Evolutionary conservation across 2,329 filamentous ascomycete species (phyloP).

Genomic region (Colletotrichum zoysiae): DNA sequence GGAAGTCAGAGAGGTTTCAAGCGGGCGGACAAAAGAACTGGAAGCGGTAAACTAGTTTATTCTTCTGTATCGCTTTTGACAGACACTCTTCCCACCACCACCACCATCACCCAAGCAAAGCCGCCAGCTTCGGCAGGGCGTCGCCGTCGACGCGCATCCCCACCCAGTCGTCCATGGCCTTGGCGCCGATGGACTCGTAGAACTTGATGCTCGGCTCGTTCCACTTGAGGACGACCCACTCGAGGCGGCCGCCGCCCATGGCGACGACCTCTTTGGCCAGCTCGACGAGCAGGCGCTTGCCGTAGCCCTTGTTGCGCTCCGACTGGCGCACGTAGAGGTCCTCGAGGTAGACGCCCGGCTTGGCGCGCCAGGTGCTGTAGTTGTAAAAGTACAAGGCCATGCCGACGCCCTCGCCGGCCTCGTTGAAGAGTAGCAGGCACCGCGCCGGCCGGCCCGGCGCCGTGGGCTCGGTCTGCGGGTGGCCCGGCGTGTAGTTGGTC

Average conservation of each 20-base stretch:
- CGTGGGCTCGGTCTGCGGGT: constrained; percentile 65
- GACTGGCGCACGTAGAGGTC: constrained; percentile 85
- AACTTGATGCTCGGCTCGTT: constrained; percentile 92
- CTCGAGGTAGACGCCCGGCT: constrained; percentile 91
- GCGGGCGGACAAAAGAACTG: neutral
- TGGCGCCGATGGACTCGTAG: constrained; percentile 80
- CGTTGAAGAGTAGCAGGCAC: constrained; percentile 75
- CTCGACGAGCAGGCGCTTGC: constrained; percentile 78
- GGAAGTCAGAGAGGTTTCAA: neutral
- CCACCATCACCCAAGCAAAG: constrained; percentile 48
- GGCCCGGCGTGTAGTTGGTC: constrained; percentile 47
- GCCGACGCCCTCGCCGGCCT: constrained; percentile 67
- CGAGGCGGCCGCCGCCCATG: constrained; percentile 80
- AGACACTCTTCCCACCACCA: constrained; percentile 40
- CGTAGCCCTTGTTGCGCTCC: constrained; percentile 83
- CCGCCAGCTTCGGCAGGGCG: constrained; percentile 70
- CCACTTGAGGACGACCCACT: constrained; percentile 95
- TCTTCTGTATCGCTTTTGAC: neutral
- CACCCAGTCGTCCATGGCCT: constrained; percentile 77
- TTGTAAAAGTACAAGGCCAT: constrained; percentile 97
- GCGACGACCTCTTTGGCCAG: constrained; percentile 83
- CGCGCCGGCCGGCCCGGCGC: constrained; percentile 74
- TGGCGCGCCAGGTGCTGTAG: constrained; percentile 93
- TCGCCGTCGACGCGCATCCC: constrained; percentile 80
- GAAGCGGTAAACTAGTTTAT: constrained; percentile 10